Evolutionary conservation across 228 moss, liverwort and hornwort genomes (phyloP).

Genomic region (Sphagnum magellanicum): DNA sequence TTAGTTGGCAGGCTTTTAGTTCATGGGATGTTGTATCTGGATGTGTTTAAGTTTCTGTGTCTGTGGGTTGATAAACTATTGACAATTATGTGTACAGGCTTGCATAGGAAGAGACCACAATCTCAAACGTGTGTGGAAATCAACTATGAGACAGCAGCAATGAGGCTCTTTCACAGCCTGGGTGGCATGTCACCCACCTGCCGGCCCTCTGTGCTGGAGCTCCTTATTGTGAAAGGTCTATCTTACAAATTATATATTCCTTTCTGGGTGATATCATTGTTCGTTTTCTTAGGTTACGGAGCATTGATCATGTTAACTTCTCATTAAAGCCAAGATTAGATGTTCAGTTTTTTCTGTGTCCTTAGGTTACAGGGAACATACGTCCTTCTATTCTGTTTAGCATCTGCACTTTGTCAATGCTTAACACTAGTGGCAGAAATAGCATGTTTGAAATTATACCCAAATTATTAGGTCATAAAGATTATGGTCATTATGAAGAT

Average conservation of each 20-base stretch:
- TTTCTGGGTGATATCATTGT: not conserved
- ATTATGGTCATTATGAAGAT: too few relatives aligned
- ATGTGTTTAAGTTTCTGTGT: too few relatives aligned
- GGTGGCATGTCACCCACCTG: slow-evolving; percentile 18
- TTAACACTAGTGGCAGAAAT: not conserved
- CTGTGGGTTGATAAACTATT: too few relatives aligned
- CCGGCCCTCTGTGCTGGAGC: slow-evolving; percentile 19
- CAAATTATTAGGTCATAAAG: not conserved
- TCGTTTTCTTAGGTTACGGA: not conserved
- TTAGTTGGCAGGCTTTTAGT: too few relatives aligned
- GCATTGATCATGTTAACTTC: not conserved
- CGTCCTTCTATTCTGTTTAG: not conserved
- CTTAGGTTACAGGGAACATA: not conserved
- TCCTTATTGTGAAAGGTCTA: slow-evolving; percentile 26
- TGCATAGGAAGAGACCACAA: slow-evolving; percentile 8
- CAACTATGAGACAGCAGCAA: not conserved
- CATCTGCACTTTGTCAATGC: not conserved
- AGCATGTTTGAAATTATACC: not conserved
- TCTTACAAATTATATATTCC: not conserved
- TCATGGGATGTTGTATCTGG: too few relatives aligned
- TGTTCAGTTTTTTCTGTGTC: not conserved
- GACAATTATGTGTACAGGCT: too few relatives aligned
- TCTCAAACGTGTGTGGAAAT: not conserved
- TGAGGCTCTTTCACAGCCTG: slow-evolving; percentile 4
- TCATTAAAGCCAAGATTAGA: too few relatives aligned